Percentiles rank a stretch among this genome's conserved stretches.
phyloP scores from a whole-genome alignment of 2,329 filamentous ascomycete genomes.

The Hymenoscyphus scutula region DNA sequence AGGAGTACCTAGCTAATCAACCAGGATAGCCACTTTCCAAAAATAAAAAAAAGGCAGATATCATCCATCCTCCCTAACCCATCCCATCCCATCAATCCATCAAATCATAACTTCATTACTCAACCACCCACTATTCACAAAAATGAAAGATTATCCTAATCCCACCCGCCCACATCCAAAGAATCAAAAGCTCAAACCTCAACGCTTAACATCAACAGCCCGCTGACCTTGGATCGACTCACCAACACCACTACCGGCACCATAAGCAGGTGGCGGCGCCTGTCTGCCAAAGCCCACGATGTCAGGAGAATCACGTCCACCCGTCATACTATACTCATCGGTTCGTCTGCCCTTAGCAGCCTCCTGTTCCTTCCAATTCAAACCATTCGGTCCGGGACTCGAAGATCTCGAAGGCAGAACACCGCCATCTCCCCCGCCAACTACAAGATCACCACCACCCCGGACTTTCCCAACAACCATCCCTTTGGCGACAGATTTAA shows the following conservation, averaged over 20 bases:
- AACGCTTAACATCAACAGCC: slow-evolving; percentile 5
- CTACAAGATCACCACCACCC: slow-evolving; percentile 69
- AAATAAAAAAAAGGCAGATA: neutral
- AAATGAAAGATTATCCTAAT: neutral
- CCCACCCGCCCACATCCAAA: neutral
- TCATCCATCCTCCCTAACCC: neutral
- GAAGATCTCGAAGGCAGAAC: slow-evolving; percentile 15
- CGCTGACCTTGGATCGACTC: neutral
- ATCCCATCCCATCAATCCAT: neutral
- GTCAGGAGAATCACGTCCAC: slow-evolving; percentile 26
- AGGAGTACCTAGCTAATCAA: neutral
- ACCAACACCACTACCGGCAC: neutral
- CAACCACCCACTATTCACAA: neutral
- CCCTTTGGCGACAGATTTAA: slow-evolving; percentile 94
- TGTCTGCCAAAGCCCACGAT: slow-evolving; percentile 29
- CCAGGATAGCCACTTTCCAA: neutral
- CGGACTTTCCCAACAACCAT: slow-evolving; percentile 86
- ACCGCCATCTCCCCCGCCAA: slow-evolving; percentile 54
- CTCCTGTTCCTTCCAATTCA: slow-evolving; percentile 31
- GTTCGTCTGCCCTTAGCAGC: slow-evolving; percentile 23
- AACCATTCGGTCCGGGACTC: neutral
- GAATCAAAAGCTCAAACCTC: neutral
- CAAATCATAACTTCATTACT: slow-evolving; percentile 1
- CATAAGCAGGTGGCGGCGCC: slow-evolving; percentile 20
- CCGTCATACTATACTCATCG: slow-evolving; percentile 28